A percentile compares a stretch with the other conserved stretches of the same genome.
Evolutionary conservation across 768 basidiomycete genomes (phyloP).

Genomic region (Suillus cothurnatus): DNA sequence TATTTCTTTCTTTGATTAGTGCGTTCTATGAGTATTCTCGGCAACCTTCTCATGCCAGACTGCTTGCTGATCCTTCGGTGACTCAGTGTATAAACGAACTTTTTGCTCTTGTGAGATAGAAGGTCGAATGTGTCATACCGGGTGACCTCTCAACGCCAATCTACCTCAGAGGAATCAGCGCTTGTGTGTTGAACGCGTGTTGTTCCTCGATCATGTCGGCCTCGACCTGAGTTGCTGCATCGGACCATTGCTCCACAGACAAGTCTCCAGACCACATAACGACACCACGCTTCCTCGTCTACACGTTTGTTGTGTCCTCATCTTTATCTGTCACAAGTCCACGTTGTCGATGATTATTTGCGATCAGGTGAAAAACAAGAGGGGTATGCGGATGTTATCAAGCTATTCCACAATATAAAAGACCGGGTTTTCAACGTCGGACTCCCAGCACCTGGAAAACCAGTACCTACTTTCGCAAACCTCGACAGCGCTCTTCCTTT

Average conservation of each 20-base stretch:
- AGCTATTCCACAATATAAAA: constrained; percentile 58
- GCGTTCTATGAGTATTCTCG: constrained; percentile 32
- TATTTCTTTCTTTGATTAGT: constrained; percentile 30
- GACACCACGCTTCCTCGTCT: constrained; percentile 63
- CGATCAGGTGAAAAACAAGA: constrained; percentile 53
- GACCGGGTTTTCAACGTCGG: constrained; percentile 21
- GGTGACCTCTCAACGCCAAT: constrained; percentile 32
- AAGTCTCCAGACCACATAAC: constrained; percentile 55
- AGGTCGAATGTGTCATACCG: constrained; percentile 32
- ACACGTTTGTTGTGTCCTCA: constrained; percentile 75
- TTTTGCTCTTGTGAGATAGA: constrained; percentile 23
- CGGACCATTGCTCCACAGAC: constrained; percentile 75
- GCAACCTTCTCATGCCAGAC: constrained; percentile 29
- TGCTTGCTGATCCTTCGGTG: constrained; percentile 26
- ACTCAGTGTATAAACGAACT: constrained; percentile 22
- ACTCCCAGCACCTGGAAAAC: constrained; percentile 27
- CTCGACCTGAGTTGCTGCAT: constrained; percentile 54
- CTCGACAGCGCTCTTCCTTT: constrained; percentile 37
- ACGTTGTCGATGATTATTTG: constrained; percentile 72
- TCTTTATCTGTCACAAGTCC: constrained; percentile 73
- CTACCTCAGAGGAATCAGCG: constrained; percentile 45
- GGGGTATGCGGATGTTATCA: constrained; percentile 48
- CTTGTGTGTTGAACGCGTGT: constrained; percentile 63
- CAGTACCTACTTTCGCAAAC: constrained; percentile 33
- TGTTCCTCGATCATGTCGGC: constrained; percentile 66